A percentile compares a stretch with the other conserved stretches of the same genome.
Evolutionary conservation across 345 rosid genomes (phyloP).

Genomic region (Eucalyptus melliodora): DNA sequence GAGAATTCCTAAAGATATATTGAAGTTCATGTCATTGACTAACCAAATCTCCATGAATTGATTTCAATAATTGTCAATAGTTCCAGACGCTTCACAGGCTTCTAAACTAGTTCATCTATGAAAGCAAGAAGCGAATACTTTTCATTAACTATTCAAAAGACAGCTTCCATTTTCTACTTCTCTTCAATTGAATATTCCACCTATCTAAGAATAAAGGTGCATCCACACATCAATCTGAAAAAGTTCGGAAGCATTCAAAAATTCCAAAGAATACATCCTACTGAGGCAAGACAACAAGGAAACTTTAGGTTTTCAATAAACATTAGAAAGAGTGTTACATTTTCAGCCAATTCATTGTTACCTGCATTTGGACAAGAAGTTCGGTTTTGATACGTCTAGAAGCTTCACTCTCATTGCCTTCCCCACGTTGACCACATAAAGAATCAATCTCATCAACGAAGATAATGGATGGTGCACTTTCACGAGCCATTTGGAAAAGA

Average conservation of each 20-base stretch:
- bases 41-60: background rate
- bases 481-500: constrained; percentile 93
- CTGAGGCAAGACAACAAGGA: background rate
- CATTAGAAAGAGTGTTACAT: background rate
- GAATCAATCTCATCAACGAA: constrained; percentile 95
- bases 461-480: constrained; percentile 89
- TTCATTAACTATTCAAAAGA: background rate
- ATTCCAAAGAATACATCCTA: background rate
- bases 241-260: background rate
- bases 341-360: background rate
- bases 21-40: background rate
- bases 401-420: constrained; percentile 96
- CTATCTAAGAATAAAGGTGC: background rate
- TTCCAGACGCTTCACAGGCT: background rate
- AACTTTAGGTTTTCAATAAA: background rate
- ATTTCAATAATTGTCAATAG: background rate
- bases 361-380: constrained; percentile 99
- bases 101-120: background rate
- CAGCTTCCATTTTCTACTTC: background rate
- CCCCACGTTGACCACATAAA: constrained; percentile 86
- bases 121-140: background rate
- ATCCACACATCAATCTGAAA: background rate
- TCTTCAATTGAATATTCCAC: background rate
- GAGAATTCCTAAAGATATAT: background rate
- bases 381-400: constrained; percentile 95